Base-by-base conservation (phyloP, 331 rosid species). In the Quercus lobata region DNA sequence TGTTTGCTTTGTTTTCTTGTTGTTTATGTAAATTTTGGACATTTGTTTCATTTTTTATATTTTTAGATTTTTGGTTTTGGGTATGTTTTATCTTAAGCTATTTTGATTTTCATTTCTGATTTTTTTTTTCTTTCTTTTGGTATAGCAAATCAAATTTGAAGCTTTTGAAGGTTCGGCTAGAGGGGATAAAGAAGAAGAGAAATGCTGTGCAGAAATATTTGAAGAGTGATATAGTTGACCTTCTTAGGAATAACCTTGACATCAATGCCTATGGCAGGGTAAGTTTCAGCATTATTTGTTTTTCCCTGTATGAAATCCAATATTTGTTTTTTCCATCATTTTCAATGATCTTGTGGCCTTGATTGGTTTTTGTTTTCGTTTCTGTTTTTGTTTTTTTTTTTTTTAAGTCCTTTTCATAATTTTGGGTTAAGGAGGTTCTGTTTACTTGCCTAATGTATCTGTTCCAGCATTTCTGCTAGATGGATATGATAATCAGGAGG, bases 211-310 rank as follows among this genome's bases (percentile, higher is more conserved):
- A 80, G 79, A 96, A 91, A 86, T 91, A 80, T 75, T 86, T 91
- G 66, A 93, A 89, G 91, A 87, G 86, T 52, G 99, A 91, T 63
- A 72, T 93, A 15, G 92, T 76, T 1, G 97, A 91, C 10, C 99
- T 93, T 78, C 91, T 96, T 32, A 83, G 57, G 65, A 82, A 17
- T 72, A 82, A 75, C 76, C 90, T 82, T 32, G 93, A 84, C 69
- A 81, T 83, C 85, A 87, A 90, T 78, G 97, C 99, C 52, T 96
- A 88, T 65, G 89, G 86, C 71, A 88, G 98, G 93, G 99, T 93
- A 86, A 81, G 86, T 32, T 56, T 78, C 70, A 34, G 62, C 72
- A n/a, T 21, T 14, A 25, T 69, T 69, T 76, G 30, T 25, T 21
- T 80, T 35, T 69, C 53, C 4, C 37, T 41, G 46, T 41, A 2